Evolutionary conservation across 2,329 filamentous ascomycete genomes (phyloP).

Genomic region (Paramyrothecium sp.): DNA sequence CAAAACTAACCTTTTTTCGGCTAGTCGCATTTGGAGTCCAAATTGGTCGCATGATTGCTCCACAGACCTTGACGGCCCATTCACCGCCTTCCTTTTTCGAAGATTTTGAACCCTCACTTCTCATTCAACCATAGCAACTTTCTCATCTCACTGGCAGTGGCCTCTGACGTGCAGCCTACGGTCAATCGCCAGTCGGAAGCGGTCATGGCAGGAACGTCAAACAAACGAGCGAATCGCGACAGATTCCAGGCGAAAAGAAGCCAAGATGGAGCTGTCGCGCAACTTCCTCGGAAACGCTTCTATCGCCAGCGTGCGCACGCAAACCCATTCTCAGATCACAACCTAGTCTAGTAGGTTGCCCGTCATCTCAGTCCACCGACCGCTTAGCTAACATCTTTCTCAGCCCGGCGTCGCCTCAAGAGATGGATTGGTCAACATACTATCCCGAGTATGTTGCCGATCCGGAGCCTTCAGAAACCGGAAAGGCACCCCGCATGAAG

Average conservation of each 20-base stretch:
- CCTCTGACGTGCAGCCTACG: too few species aligned
- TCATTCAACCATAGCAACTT: background rate
- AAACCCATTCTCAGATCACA: constrained; percentile 96
- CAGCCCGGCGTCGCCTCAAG: constrained; percentile 73
- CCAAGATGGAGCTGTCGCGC: constrained; percentile 47
- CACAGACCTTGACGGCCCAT: background rate
- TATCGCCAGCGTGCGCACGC: constrained; percentile 96
- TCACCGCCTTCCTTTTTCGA: constrained; percentile 24
- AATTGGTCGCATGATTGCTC: too few species aligned
- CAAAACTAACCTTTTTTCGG: too few species aligned
- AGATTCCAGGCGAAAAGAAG: constrained; percentile 58
- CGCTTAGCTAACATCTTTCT: constrained; percentile 6
- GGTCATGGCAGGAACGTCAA: constrained; percentile 30
- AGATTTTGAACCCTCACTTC: background rate
- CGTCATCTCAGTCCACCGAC: constrained; percentile 1
- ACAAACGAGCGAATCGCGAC: constrained; percentile 65
- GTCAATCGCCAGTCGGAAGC: background rate
- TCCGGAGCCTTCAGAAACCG: constrained; percentile 22
- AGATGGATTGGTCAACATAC: constrained; percentile 89
- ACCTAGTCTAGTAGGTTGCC: constrained; percentile 71
- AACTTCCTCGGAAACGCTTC: constrained; percentile 89
- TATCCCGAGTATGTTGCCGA: constrained; percentile 71
- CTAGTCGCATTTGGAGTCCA: too few species aligned
- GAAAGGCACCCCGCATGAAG: constrained; percentile 22
- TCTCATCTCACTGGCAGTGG: background rate